phyloP scores from a whole-genome alignment of 2,329 filamentous ascomycete species.

The Clarireedia monteithiana region DNA sequence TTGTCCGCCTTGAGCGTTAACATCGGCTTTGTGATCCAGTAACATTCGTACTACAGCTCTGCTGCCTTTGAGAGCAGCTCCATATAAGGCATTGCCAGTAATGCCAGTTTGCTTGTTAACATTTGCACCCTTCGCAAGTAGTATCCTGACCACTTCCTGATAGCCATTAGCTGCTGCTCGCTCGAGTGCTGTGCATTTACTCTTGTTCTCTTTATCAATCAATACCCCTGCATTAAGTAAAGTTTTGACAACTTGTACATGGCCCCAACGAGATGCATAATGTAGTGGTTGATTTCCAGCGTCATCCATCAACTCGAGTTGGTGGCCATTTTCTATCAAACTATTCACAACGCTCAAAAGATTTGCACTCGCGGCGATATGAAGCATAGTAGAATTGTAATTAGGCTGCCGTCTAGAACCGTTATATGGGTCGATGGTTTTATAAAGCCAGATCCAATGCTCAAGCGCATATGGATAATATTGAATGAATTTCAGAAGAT shows the following conservation, averaged over 20 bases:
- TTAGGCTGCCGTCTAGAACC: not conserved
- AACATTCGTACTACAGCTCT: constrained; percentile 6
- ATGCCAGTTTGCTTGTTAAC: constrained; percentile 15
- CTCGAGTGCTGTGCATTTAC: constrained; percentile 8
- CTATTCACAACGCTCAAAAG: constrained; percentile 7
- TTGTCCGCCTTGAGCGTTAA: too few relatives aligned
- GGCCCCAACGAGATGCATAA: constrained; percentile 9
- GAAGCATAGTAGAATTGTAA: constrained; percentile 7
- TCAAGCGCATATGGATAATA: not conserved
- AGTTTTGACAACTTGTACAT: constrained; percentile 11
- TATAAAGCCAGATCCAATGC: constrained; percentile 7
- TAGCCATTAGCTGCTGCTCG: constrained; percentile 16
- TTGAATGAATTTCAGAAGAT: constrained; percentile 9
- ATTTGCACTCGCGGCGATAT: constrained; percentile 10
- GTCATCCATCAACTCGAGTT: constrained; percentile 11
- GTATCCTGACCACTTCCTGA: constrained; percentile 24
- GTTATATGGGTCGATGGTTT: not conserved
- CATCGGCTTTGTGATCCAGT: not conserved
- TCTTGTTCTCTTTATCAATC: constrained; percentile 7
- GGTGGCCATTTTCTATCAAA: constrained; percentile 3
- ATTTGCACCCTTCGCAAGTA: constrained; percentile 25
- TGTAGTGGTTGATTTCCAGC: constrained; percentile 10
- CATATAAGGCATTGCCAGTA: constrained; percentile 15
- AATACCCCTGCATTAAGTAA: constrained; percentile 13
- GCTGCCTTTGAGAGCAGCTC: constrained; percentile 7